These are phyloP conservation scores for Blastobotrys serpentis DNA, from an alignment of 1,139 yeast species.

Conservation along the genomic window DNA sequence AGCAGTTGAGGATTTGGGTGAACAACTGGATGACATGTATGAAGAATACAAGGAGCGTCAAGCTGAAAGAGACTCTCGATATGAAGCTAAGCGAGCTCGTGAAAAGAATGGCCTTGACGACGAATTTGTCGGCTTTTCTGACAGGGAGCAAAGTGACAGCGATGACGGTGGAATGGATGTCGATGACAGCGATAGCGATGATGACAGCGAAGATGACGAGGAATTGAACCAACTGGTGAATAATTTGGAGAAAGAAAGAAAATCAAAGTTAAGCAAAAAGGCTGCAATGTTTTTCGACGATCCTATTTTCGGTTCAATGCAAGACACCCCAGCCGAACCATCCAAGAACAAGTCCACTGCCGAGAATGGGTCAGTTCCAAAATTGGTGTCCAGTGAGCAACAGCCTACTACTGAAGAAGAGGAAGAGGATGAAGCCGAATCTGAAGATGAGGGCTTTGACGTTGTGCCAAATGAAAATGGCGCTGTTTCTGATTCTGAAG, in stretches of 20 bases:
- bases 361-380: slow-evolving; percentile 4
- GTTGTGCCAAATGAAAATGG: slow-evolving; percentile 29
- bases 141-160: slow-evolving; percentile 41
- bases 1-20: slow-evolving; percentile 71
- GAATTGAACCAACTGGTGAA: slow-evolving; percentile 63
- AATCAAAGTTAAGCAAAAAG: slow-evolving; percentile 59
- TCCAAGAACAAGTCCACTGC: slow-evolving; percentile 12
- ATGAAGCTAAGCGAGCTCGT: slow-evolving; percentile 75
- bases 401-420: slow-evolving; percentile 23
- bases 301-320: slow-evolving; percentile 58
- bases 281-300: slow-evolving; percentile 81
- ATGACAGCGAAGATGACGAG: slow-evolving; percentile 61
- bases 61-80: slow-evolving; percentile 77
- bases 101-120: slow-evolving; percentile 52
- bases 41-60: slow-evolving; percentile 65
- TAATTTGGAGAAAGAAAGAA: slow-evolving; percentile 48
- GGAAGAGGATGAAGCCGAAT: slow-evolving; percentile 17
- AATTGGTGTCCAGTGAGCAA: slow-evolving; percentile 3
- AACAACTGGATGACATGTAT: slow-evolving; percentile 81
- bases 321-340: slow-evolving; percentile 28
- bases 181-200: slow-evolving; percentile 32
- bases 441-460: slow-evolving; percentile 28
- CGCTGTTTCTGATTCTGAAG: slow-evolving; percentile 22
- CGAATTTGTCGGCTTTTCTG: slow-evolving; percentile 82
- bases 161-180: slow-evolving; percentile 39